These are phyloP conservation scores for Echria macrotheca DNA, from an alignment of 495 filamentous ascomycete genomes.

Conservation along the genomic window DNA sequence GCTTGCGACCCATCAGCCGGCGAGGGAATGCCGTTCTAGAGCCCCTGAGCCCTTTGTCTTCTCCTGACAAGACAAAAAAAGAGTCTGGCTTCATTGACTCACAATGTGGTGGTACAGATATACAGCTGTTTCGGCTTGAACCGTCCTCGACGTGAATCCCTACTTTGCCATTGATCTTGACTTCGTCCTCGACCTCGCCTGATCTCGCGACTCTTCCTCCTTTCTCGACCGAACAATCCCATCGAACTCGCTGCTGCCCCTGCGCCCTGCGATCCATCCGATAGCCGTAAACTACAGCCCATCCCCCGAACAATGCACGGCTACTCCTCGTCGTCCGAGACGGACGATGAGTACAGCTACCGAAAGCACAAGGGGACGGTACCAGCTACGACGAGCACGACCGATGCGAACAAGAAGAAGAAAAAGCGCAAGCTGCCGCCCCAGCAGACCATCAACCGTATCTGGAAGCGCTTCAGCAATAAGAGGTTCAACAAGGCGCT, in stretches of 20 bases:
- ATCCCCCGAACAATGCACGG: conserved; percentile 35
- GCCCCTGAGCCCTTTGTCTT: conserved; percentile 14
- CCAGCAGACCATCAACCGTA: conserved; percentile 69
- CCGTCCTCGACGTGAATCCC: too few relatives aligned
- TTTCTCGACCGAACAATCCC: neutral
- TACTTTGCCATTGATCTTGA: too few relatives aligned
- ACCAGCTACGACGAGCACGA: conserved; percentile 15
- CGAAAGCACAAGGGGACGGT: conserved; percentile 25
- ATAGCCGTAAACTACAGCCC: too few relatives aligned
- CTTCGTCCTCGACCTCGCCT: too few relatives aligned
- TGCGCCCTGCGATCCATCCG: too few relatives aligned
- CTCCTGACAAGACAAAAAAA: too few relatives aligned
- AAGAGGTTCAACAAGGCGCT: conserved; percentile 50
- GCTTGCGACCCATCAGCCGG: conserved; percentile 3
- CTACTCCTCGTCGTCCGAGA: conserved; percentile 32
- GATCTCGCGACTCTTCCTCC: neutral
- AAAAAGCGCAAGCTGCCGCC: conserved; percentile 59
- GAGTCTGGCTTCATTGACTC: too few relatives aligned
- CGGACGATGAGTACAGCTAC: conserved; percentile 31
- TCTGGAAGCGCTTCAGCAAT: conserved; percentile 73
- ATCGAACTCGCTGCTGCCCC: neutral
- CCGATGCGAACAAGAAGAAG: conserved; percentile 40
- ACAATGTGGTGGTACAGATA: neutral
- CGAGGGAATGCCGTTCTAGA: conserved; percentile 2
- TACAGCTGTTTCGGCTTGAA: neutral